These are phyloP conservation scores for Aureobasidium pullulans DNA, from an alignment of 2,329 filamentous ascomycete genomes.

Conservation along the genomic window DNA sequence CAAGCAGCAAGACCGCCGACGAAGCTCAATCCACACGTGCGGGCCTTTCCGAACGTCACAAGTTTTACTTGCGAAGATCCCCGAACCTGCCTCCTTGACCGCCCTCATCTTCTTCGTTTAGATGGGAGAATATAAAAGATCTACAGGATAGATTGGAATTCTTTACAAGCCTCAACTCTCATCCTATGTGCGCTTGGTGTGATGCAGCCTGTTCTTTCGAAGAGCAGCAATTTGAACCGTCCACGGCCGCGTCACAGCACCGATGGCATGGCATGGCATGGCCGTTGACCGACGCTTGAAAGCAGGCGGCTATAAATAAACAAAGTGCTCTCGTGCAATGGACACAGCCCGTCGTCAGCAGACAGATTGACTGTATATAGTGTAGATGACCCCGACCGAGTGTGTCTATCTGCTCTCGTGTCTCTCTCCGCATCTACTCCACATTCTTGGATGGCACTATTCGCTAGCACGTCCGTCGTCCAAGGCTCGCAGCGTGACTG, in stretches of 20 bases:
- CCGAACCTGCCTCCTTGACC: neutral
- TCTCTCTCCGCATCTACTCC: neutral
- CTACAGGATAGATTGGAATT: neutral
- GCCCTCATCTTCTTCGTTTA: neutral
- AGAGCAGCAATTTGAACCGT: neutral
- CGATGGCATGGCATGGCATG: neutral
- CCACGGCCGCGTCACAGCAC: neutral
- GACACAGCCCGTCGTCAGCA: neutral
- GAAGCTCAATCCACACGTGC: conserved; percentile 9
- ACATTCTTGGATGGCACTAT: neutral
- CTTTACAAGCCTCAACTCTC: no score
- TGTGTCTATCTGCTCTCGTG: neutral
- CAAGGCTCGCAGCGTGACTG: neutral
- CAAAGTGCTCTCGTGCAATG: conserved; percentile 6
- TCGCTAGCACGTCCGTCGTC: neutral
- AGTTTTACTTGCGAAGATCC: neutral
- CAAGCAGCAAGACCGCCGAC: conserved; percentile 3
- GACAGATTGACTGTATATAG: conserved; percentile 3
- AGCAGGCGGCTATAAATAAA: conserved; percentile 6
- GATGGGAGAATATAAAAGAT: neutral
- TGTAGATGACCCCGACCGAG: neutral
- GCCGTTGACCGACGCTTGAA: neutral
- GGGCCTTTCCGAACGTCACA: conserved; percentile 6
- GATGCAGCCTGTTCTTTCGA: neutral
- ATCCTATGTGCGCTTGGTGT: neutral